These are phyloP conservation scores for Saprolegnia diclina DNA, from an alignment of 352 stramenopile species.

Conservation along the genomic window DNA sequence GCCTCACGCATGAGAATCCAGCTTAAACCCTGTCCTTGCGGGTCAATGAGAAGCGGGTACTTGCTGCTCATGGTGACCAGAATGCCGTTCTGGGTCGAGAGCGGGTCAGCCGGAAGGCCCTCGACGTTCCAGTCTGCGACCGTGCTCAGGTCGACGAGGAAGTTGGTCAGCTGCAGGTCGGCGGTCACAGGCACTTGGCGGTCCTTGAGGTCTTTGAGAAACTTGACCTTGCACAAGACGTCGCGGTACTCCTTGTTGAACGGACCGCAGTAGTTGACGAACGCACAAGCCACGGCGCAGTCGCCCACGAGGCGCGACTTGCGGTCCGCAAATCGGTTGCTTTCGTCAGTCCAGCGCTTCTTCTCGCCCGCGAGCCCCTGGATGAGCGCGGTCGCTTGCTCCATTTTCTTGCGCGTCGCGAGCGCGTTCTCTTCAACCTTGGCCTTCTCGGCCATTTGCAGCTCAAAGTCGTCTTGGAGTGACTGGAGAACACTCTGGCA, in stretches of 20 bases:
- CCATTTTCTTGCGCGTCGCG: slow-evolving; percentile 84
- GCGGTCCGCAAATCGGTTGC: slow-evolving; percentile 75
- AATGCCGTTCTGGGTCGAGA: slow-evolving; percentile 90
- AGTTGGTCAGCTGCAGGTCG: slow-evolving; percentile 55
- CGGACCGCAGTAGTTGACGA: slow-evolving; percentile 85
- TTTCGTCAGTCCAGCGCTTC: slow-evolving; percentile 84
- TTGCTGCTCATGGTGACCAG: slow-evolving; percentile 69
- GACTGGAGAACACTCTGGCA: slow-evolving; percentile 56
- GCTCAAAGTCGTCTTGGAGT: slow-evolving; percentile 84
- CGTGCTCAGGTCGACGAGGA: slow-evolving; percentile 69
- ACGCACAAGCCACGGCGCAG: slow-evolving; percentile 76
- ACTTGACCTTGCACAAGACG: slow-evolving; percentile 46
- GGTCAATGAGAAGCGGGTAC: slow-evolving; percentile 86
- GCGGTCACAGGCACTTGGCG: slow-evolving; percentile 62
- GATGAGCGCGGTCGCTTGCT: slow-evolving; percentile 85
- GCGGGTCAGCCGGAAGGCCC: slow-evolving; percentile 75
- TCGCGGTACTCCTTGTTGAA: slow-evolving; percentile 86
- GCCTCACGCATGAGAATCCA: slow-evolving; percentile 79
- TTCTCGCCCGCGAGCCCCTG: slow-evolving; percentile 78
- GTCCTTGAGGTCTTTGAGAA: slow-evolving; percentile 61
- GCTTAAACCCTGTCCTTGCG: slow-evolving; percentile 83
- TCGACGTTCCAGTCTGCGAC: slow-evolving; percentile 87
- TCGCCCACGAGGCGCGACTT: slow-evolving; percentile 82
- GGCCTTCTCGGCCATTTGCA: slow-evolving; percentile 83
- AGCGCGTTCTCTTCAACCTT: slow-evolving; percentile 80